Conservation (phyloP, 331 rosid species). For the Pyrus hybrid region DNA sequence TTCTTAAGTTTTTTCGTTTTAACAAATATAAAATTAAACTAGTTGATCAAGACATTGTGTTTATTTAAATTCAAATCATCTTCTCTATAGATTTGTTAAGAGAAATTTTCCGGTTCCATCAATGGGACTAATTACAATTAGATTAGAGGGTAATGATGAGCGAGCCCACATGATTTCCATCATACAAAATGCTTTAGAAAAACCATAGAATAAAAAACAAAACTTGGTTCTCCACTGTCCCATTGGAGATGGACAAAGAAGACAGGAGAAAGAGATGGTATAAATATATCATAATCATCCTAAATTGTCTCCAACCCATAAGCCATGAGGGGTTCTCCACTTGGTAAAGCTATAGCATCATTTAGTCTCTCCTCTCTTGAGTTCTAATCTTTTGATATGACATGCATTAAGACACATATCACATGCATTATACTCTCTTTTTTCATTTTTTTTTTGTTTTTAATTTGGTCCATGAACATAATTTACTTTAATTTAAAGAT, state of each 20-base stretch:
- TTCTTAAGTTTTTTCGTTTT: background rate
- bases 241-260: conserved; percentile 25
- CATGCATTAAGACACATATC: background rate
- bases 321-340: conserved; percentile 13
- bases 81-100: background rate
- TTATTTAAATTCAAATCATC: background rate
- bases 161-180: conserved; percentile 24
- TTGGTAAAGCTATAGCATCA: background rate
- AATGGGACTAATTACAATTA: background rate
- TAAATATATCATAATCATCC: background rate
- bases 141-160: background rate
- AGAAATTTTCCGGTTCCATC: background rate
- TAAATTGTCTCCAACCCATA: conserved; percentile 1
- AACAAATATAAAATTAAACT: background rate
- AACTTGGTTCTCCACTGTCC: conserved; percentile 25
- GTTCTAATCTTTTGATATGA: background rate
- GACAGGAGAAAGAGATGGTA: background rate
- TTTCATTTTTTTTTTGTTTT: background rate
- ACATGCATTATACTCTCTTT: background rate
- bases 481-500: background rate
- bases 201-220: conserved; percentile 28
- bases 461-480: background rate
- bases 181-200: background rate
- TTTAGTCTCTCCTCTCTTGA: background rate
- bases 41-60: background rate